Evolutionary conservation across 73 alveolate genomes (phyloP).

Genomic region (Paraurostyla sp.): DNA sequence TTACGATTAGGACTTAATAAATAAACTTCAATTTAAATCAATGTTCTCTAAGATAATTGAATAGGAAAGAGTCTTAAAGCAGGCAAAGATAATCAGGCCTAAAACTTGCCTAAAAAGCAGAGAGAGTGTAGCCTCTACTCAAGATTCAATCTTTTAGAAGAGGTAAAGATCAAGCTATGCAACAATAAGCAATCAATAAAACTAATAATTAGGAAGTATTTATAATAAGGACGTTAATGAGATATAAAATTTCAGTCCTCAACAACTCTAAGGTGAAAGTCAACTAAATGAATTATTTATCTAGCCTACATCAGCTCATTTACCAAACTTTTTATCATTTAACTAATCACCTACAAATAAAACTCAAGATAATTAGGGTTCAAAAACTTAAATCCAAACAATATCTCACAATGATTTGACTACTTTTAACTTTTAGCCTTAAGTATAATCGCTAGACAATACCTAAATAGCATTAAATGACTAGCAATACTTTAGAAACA

Average conservation of each 20-base stretch:
- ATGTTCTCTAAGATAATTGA: background rate
- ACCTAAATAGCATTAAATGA: background rate
- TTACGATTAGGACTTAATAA: background rate
- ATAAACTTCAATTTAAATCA: background rate
- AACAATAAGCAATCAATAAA: background rate
- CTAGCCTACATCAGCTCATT: too few relatives aligned
- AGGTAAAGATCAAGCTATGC: background rate
- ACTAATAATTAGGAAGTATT: background rate
- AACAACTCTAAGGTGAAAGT: too few relatives aligned
- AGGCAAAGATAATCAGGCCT: background rate
- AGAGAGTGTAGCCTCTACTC: constrained; percentile 23
- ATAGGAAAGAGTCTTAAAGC: background rate
- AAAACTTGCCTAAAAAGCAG: background rate
- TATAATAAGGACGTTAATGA: background rate
- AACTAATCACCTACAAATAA: too few relatives aligned
- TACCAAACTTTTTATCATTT: too few relatives aligned
- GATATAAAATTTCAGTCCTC: too few relatives aligned
- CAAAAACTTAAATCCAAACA: too few relatives aligned
- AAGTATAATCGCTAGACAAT: background rate
- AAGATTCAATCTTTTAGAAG: background rate
- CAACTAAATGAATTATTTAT: too few relatives aligned
- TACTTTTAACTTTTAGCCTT: too few relatives aligned
- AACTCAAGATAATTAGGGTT: too few relatives aligned
- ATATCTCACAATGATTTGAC: too few relatives aligned
- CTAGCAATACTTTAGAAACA: background rate